A percentile compares a stretch with the other conserved stretches of the same genome.
These are phyloP conservation scores for Ilyonectria sp. DNA, from an alignment of 2,329 filamentous ascomycete genomes.

Conservation along the genomic window DNA sequence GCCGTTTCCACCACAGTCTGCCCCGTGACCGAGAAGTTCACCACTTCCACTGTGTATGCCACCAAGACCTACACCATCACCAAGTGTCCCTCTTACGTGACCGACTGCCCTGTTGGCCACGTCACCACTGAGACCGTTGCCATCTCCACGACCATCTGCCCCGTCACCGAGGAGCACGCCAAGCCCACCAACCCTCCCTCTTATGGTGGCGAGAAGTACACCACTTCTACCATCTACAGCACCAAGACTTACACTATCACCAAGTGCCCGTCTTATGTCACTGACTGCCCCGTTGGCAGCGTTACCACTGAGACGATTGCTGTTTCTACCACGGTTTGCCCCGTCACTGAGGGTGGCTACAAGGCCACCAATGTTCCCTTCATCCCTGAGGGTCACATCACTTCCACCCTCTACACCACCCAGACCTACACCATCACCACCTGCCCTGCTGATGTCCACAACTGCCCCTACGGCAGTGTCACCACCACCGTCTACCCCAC, in stretches of 20 bases:
- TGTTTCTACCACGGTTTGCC: conserved; percentile 57
- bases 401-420: conserved; percentile 50
- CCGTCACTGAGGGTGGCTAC: conserved; percentile 33
- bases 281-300: conserved; percentile 47
- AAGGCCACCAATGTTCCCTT: conserved; percentile 34
- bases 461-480: conserved; percentile 52
- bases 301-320: conserved; percentile 51
- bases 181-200: background rate
- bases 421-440: conserved; percentile 53
- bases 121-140: conserved; percentile 52
- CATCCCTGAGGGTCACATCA: conserved; percentile 50
- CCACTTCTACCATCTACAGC: conserved; percentile 44
- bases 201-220: conserved; percentile 25
- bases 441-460: conserved; percentile 48
- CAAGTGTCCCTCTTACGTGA: conserved; percentile 45
- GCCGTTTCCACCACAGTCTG: conserved; percentile 57
- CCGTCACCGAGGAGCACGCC: conserved; percentile 51
- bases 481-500: conserved; percentile 48
- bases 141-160: conserved; percentile 60
- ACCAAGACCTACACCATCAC: conserved; percentile 54
- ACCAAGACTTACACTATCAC: conserved; percentile 45
- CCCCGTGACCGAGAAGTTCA: conserved; percentile 52
- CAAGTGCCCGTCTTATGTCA: conserved; percentile 33
- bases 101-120: conserved; percentile 45
- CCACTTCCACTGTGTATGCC: conserved; percentile 46